Conservation (phyloP, 148 eudicot genomes). For the Cornus controversa region DNA sequence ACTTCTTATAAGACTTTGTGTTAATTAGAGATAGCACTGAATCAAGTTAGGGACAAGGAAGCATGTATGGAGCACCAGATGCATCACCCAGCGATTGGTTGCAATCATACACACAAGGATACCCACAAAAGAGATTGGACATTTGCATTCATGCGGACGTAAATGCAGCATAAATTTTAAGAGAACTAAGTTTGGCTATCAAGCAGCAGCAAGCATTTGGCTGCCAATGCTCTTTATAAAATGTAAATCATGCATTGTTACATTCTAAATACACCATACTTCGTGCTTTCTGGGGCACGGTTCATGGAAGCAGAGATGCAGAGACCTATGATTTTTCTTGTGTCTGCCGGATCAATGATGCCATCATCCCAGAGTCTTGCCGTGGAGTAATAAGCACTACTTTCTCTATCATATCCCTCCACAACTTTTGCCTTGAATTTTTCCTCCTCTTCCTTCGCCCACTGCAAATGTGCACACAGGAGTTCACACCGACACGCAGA, state of each 20-base stretch:
- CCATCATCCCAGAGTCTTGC: conserved; percentile 99
- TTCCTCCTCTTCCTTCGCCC: conserved; percentile 86
- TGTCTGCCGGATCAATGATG: conserved; percentile 93
- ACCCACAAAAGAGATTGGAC: too few species aligned
- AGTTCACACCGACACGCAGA: not conserved
- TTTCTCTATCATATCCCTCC: conserved; percentile 77
- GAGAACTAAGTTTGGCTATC: not conserved
- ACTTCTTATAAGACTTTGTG: too few species aligned
- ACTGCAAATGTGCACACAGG: conserved; percentile 37
- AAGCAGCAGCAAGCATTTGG: conserved; percentile 11
- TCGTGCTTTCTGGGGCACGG: conserved; percentile 58
- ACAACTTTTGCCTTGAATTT: conserved; percentile 74
- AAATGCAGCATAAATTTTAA: not conserved
- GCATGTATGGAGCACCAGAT: too few species aligned
- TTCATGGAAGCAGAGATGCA: conserved; percentile 75
- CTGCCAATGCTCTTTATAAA: not conserved
- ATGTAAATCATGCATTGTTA: conserved; percentile 17
- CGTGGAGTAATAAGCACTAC: conserved; percentile 86
- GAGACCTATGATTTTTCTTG: conserved; percentile 73
- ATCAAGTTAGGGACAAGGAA: too few species aligned
- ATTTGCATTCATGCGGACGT: too few species aligned
- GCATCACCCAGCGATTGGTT: too few species aligned
- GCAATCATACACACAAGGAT: too few species aligned
- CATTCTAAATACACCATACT: conserved; percentile 96
- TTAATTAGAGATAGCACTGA: too few species aligned